Evolutionary conservation across 2,329 filamentous ascomycete species (phyloP).

Genomic region (Apiospora marii): DNA sequence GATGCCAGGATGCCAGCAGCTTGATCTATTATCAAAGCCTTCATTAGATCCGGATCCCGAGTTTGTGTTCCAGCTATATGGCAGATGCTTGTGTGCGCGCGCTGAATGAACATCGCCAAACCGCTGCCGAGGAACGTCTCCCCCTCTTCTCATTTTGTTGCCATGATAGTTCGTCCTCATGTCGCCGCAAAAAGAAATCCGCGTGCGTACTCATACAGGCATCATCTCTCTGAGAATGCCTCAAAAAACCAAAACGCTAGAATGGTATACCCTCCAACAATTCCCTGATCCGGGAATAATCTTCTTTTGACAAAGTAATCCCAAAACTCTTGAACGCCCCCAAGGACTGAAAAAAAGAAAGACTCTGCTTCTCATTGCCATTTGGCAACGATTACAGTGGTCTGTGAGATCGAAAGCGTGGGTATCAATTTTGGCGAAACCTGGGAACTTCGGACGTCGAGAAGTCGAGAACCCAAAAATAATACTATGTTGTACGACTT

Average conservation of each 20-base stretch:
- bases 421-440: slow-evolving; percentile 18
- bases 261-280: background rate
- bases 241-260: slow-evolving; percentile 8
- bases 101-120: background rate
- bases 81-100: background rate
- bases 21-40: slow-evolving; percentile 5
- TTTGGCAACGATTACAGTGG: background rate
- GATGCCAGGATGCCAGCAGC: slow-evolving; percentile 8
- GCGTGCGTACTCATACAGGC: slow-evolving; percentile 1
- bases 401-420: background rate
- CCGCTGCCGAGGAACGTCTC: background rate
- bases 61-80: background rate
- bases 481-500: background rate
- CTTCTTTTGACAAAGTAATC: background rate
- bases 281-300: background rate
- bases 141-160: background rate
- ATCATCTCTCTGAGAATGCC: background rate
- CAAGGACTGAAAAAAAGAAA: background rate
- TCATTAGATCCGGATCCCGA: slow-evolving; percentile 15
- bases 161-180: background rate
- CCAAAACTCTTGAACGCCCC: slow-evolving; percentile 5
- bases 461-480: background rate
- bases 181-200: background rate
- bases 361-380: background rate
- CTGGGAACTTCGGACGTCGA: background rate